Conservation (phyloP, 2,329 filamentous ascomycete genomes). For the Penicillium aurantiogriseum region DNA sequence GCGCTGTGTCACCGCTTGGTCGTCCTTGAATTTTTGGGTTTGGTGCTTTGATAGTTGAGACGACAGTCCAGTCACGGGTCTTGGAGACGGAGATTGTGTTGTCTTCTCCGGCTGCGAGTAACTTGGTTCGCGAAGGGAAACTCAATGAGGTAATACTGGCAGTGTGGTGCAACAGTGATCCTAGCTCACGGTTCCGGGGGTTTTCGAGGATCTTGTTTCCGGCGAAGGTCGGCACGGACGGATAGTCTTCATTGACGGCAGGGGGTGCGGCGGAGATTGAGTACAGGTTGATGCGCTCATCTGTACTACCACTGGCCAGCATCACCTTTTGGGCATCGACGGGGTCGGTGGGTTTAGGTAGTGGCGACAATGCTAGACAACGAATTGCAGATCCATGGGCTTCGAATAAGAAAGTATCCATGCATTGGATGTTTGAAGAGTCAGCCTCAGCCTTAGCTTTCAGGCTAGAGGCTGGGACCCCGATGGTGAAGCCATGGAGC, state of each 20-base stretch:
- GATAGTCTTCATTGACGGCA: conserved; percentile 54
- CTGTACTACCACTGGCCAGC: conserved; percentile 85
- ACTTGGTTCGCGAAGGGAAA: conserved; percentile 83
- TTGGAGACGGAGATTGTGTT: conserved; percentile 85
- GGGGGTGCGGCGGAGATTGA: conserved; percentile 72
- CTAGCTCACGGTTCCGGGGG: conserved; percentile 81
- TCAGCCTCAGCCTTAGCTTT: conserved; percentile 26
- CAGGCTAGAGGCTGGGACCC: conserved; percentile 50
- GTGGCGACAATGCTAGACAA: conserved; percentile 79
- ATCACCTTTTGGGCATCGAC: conserved; percentile 74
- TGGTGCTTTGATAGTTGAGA: conserved; percentile 86
- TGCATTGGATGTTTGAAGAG: conserved; percentile 60
- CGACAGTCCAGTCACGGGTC: conserved; percentile 82
- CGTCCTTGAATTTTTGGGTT: conserved; percentile 75
- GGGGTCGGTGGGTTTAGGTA: conserved; percentile 54
- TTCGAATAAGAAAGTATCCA: conserved; percentile 93
- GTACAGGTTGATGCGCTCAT: conserved; percentile 94
- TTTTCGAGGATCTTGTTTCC: conserved; percentile 78
- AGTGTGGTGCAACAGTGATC: conserved; percentile 80
- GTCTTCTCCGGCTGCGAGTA: conserved; percentile 85
- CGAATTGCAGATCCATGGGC: conserved; percentile 88
- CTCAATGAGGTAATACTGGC: conserved; percentile 74
- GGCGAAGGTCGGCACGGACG: conserved; percentile 64
- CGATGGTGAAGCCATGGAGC: conserved; percentile 85
- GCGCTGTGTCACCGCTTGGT: conserved; percentile 86